phyloP scores from a whole-genome alignment of 2,329 filamentous ascomycete species.

The Tothia fuscella region DNA sequence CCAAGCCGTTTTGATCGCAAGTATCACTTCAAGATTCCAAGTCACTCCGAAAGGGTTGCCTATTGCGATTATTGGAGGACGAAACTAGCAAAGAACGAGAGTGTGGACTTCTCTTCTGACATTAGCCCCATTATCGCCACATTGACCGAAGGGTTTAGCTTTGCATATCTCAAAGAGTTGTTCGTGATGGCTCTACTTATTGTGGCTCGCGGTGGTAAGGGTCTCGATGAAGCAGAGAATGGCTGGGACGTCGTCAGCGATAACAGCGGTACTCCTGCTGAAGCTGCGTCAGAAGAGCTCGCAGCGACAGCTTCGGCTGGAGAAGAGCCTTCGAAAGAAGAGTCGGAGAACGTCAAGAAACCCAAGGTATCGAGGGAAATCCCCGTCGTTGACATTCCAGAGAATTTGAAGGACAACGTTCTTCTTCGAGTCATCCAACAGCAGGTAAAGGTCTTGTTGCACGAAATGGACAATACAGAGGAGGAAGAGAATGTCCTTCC shows the following conservation, averaged over 20 bases:
- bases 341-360: background rate
- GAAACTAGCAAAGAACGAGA: slow-evolving; percentile 20
- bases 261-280: background rate
- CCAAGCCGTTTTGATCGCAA: slow-evolving; percentile 26
- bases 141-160: slow-evolving; percentile 18
- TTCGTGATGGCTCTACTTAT: slow-evolving; percentile 18
- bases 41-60: slow-evolving; percentile 15
- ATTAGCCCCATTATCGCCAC: slow-evolving; percentile 18
- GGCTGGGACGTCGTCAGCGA: background rate
- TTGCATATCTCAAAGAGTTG: slow-evolving; percentile 20
- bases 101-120: slow-evolving; percentile 12
- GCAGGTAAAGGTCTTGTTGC: background rate
- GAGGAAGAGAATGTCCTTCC: background rate
- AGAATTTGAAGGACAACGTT: background rate
- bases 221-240: slow-evolving; percentile 5
- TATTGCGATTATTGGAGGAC: slow-evolving; percentile 21
- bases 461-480: background rate
- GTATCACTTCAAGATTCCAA: slow-evolving; percentile 22
- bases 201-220: too few relatives aligned
- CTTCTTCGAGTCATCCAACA: background rate
- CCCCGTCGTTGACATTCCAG: background rate
- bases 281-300: slow-evolving; percentile 11
- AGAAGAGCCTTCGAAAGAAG: background rate
- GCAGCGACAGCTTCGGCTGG: background rate
- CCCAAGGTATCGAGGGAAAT: background rate